Conservation (phyloP, 805 yeast genomes). For the Sugiyamaella chiloensis region DNA sequence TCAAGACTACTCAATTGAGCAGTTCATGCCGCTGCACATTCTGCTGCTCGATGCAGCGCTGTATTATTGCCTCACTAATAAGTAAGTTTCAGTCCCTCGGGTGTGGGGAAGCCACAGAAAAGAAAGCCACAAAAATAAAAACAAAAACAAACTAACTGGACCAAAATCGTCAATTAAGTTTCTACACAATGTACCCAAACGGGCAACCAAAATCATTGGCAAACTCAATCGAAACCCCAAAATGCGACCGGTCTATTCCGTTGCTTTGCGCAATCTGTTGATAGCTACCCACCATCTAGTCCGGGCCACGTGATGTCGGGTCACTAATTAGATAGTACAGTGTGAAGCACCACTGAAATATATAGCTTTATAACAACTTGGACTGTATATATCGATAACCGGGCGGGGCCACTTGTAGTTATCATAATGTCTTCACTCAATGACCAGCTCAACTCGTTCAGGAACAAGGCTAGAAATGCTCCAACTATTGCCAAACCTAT, state of each 20-base stretch:
- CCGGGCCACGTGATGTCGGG: not conserved
- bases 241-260: too few relatives aligned
- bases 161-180: not conserved
- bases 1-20: not conserved
- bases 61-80: not conserved
- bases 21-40: not conserved
- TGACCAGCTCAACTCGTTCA: constrained; percentile 64
- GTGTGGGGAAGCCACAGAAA: not conserved
- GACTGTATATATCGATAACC: not conserved
- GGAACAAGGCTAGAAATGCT: constrained; percentile 55
- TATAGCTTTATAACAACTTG: too few relatives aligned
- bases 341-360: too few relatives aligned
- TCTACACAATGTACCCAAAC: not conserved
- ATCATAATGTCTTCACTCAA: constrained; percentile 40
- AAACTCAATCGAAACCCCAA: too few relatives aligned
- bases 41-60: constrained; percentile 1
- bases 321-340: not conserved
- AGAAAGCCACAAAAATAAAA: not conserved
- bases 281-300: not conserved
- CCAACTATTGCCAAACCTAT: constrained; percentile 35
- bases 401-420: too few relatives aligned
- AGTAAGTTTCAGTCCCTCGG: not conserved
- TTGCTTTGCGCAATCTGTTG: not conserved
- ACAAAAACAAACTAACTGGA: not conserved
- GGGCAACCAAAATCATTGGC: not conserved